Evolutionary conservation across 768 basidiomycete species (phyloP).

Genomic region (Podaxis sp.): DNA sequence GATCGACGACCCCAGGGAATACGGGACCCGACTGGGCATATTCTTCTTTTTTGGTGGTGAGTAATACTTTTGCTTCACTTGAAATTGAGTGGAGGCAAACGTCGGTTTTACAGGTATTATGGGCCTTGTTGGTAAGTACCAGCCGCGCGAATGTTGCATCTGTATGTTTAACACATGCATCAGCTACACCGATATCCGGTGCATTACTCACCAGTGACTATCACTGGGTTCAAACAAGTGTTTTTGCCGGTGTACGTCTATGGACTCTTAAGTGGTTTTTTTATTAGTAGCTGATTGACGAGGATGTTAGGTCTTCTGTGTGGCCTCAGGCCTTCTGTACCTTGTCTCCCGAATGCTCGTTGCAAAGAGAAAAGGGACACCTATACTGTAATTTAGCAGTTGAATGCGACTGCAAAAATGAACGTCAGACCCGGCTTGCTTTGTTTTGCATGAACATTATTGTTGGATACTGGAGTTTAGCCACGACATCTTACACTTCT

Average conservation of each 20-base stretch:
- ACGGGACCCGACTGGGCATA: slow-evolving; percentile 50
- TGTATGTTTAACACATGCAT: not conserved
- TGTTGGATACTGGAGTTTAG: no score
- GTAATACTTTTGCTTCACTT: not conserved
- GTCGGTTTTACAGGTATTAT: slow-evolving; percentile 20
- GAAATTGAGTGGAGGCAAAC: not conserved
- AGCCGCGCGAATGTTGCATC: not conserved
- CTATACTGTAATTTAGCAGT: slow-evolving; percentile 19
- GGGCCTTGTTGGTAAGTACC: slow-evolving; percentile 36
- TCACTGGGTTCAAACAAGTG: slow-evolving; percentile 41
- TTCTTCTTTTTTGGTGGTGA: slow-evolving; percentile 43
- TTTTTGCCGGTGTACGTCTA: slow-evolving; percentile 39
- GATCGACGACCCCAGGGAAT: slow-evolving; percentile 39
- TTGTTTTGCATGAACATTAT: no score
- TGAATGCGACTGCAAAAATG: no score
- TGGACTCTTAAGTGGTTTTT: no score
- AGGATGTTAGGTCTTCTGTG: slow-evolving; percentile 18
- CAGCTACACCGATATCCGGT: slow-evolving; percentile 50
- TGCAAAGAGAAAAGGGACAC: slow-evolving; percentile 24
- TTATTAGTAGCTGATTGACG: not conserved
- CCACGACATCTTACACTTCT: no score
- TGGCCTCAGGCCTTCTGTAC: slow-evolving; percentile 22
- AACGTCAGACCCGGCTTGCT: no score
- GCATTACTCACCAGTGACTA: slow-evolving; percentile 45
- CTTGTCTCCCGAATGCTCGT: slow-evolving; percentile 22